These are phyloP conservation scores for Gossypium davidsonii DNA, from an alignment of 441 rosid genomes.

Conservation along the genomic window DNA sequence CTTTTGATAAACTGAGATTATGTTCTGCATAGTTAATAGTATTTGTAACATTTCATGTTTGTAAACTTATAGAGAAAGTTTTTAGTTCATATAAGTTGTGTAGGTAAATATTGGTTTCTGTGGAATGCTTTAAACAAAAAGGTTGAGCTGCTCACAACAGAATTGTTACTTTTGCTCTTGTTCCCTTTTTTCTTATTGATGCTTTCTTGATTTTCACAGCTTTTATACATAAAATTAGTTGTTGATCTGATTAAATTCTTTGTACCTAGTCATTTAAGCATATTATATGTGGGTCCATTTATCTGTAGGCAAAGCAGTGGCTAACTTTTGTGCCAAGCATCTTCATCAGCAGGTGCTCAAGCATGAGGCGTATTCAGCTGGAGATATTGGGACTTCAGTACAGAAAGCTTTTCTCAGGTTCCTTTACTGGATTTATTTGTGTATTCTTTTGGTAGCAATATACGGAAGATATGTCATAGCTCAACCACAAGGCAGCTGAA, in stretches of 20 bases:
- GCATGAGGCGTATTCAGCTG: conserved; percentile 47
- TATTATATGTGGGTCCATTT: neutral
- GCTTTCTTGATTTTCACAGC: neutral
- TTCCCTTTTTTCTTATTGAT: neutral
- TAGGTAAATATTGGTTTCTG: neutral
- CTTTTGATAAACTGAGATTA: neutral
- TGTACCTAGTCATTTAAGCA: neutral
- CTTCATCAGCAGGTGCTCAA: conserved; percentile 53
- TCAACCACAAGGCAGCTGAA: conserved; percentile 10
- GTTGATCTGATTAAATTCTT: neutral
- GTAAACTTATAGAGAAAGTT: neutral
- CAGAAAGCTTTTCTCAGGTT: conserved; percentile 55
- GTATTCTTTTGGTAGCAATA: neutral
- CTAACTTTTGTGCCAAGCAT: conserved; percentile 62
- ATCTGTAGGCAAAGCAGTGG: conserved; percentile 55
- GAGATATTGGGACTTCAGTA: conserved; percentile 45
- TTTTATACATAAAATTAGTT: neutral
- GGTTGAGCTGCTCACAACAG: neutral
- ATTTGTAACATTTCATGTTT: neutral
- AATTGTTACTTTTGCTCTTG: neutral
- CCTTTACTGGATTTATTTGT: neutral
- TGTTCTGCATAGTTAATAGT: neutral
- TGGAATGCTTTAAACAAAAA: neutral
- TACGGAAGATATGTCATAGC: neutral
- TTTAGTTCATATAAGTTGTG: neutral